These are phyloP conservation scores for Ramaria sp. DNA, from an alignment of 768 basidiomycete genomes.

Conservation along the genomic window DNA sequence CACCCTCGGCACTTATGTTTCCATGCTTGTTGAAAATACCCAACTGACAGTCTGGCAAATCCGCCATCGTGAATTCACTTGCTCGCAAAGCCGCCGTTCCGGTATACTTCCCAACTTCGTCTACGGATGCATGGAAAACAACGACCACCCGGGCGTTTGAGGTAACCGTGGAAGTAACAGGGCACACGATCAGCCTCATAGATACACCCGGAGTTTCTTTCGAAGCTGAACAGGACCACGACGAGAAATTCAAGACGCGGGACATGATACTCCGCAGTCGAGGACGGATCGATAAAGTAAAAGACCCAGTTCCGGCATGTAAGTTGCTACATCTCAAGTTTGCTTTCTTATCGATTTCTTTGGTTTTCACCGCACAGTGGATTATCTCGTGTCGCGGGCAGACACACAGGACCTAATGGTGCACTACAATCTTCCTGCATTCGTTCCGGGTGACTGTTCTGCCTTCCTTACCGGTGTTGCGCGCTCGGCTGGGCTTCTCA, in stretches of 20 bases:
- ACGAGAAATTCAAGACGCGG: slow-evolving; percentile 32
- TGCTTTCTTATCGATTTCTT: slow-evolving; percentile 10
- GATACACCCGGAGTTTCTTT: slow-evolving; percentile 85
- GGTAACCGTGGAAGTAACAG: slow-evolving; percentile 36
- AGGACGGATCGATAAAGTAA: slow-evolving; percentile 76
- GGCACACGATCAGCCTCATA: slow-evolving; percentile 50
- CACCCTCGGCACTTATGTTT: not conserved
- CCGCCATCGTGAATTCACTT: slow-evolving; percentile 75
- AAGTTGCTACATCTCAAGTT: slow-evolving; percentile 18
- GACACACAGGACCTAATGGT: slow-evolving; percentile 80
- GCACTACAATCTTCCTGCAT: slow-evolving; percentile 76
- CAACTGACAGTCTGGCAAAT: slow-evolving; percentile 60
- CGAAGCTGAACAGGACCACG: slow-evolving; percentile 26
- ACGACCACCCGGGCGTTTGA: slow-evolving; percentile 65
- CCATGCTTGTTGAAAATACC: not conserved
- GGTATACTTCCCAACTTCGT: slow-evolving; percentile 40
- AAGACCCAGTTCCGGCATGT: slow-evolving; percentile 68
- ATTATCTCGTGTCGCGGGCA: slow-evolving; percentile 56
- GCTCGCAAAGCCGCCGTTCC: slow-evolving; percentile 38
- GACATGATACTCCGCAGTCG: slow-evolving; percentile 74
- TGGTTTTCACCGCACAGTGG: slow-evolving; percentile 25
- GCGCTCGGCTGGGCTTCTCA: slow-evolving; percentile 60
- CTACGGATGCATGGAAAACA: slow-evolving; percentile 47
- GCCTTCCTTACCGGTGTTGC: slow-evolving; percentile 74
- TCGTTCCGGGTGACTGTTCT: slow-evolving; percentile 50